A percentile compares a stretch with the other conserved stretches of the same genome.
These are phyloP conservation scores for Diaporthe citriasiana DNA, from an alignment of 2,329 filamentous ascomycete species.

Conservation along the genomic window DNA sequence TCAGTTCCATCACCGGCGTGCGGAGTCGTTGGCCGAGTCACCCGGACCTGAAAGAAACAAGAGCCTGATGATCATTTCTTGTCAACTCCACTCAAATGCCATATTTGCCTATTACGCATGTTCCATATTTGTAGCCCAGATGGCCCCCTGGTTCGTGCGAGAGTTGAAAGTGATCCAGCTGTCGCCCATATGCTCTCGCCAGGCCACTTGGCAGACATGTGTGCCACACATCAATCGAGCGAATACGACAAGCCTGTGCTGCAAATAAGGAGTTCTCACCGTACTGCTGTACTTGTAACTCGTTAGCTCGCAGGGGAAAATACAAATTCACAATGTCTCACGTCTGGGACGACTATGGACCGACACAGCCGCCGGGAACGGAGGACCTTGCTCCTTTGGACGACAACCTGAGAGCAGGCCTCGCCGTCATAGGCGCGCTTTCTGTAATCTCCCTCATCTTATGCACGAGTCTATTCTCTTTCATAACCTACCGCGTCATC, in stretches of 20 bases:
- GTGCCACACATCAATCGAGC: slow-evolving; percentile 1
- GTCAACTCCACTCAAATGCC: neutral
- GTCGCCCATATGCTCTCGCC: neutral
- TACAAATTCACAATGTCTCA: neutral
- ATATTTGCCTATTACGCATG: neutral
- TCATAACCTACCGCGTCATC: slow-evolving; percentile 35
- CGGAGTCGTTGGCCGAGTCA: neutral
- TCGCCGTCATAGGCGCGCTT: slow-evolving; percentile 22
- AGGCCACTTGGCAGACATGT: slow-evolving; percentile 23
- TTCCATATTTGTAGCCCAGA: slow-evolving; percentile 16
- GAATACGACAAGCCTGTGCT: neutral
- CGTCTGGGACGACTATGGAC: slow-evolving; percentile 24
- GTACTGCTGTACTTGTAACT: too few species aligned
- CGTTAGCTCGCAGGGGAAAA: neutral
- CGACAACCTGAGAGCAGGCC: slow-evolving; percentile 11
- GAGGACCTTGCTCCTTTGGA: slow-evolving; percentile 21
- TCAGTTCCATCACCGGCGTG: slow-evolving; percentile 8
- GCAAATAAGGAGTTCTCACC: neutral
- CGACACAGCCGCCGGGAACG: slow-evolving; percentile 15
- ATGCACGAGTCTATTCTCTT: slow-evolving; percentile 29
- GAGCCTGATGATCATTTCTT: neutral
- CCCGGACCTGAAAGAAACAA: neutral
- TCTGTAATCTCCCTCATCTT: slow-evolving; percentile 20
- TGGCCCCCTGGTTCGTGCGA: neutral
- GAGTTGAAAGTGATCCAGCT: neutral